Conservation (phyloP, 495 filamentous ascomycete species). For the Penicillium atrosanguineum region DNA sequence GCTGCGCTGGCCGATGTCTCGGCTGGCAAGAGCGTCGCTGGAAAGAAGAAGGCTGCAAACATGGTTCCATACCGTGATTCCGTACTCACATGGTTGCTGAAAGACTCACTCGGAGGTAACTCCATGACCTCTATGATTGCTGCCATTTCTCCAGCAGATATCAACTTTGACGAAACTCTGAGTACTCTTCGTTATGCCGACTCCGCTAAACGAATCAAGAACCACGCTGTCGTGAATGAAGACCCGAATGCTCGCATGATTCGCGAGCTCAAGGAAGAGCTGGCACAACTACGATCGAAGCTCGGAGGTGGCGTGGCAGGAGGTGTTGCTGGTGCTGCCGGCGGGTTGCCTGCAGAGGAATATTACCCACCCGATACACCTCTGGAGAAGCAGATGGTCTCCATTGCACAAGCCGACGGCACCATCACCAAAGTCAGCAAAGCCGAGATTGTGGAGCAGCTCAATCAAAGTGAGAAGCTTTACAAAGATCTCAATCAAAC, state of each 20-base stretch:
- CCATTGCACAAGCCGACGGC: constrained; percentile 83
- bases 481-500: constrained; percentile 97
- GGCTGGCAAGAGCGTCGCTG: constrained; percentile 66
- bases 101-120: constrained; percentile 97
- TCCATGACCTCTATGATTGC: constrained; percentile 99
- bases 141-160: constrained; percentile 96
- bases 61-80: constrained; percentile 98
- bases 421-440: constrained; percentile 94
- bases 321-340: constrained; percentile 31
- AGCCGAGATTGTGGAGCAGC: constrained; percentile 95
- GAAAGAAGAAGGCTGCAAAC: constrained; percentile 78
- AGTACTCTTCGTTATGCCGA: constrained; percentile 96
- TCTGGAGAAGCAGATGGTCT: constrained; percentile 92
- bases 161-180: constrained; percentile 98
- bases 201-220: constrained; percentile 98
- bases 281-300: constrained; percentile 83
- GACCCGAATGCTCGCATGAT: constrained; percentile 99
- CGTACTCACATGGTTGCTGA: constrained; percentile 92
- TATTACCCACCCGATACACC: constrained; percentile 89
- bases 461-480: constrained; percentile 93
- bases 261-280: constrained; percentile 92
- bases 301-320: constrained; percentile 62
- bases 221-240: constrained; percentile 98
- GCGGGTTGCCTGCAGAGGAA: constrained; percentile 61
- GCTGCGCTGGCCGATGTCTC: constrained; percentile 92